phyloP scores from a whole-genome alignment of 2,329 filamentous ascomycete genomes.

The Dryadomyces quercivorus region DNA sequence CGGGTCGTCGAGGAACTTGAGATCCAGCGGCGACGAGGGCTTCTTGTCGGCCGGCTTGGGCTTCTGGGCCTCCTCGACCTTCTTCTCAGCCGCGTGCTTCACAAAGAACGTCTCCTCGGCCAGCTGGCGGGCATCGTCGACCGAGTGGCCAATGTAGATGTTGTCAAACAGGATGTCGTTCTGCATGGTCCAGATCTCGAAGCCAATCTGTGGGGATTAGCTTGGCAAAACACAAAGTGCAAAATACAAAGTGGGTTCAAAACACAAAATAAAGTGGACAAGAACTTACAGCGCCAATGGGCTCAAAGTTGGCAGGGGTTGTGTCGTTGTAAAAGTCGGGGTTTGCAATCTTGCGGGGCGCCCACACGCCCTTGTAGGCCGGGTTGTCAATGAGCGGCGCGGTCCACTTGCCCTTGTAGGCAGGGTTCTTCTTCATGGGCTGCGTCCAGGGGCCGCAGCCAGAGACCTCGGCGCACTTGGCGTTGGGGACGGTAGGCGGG shows the following conservation, averaged over 20 bases:
- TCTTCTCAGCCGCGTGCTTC: conserved; percentile 76
- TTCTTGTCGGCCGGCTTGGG: conserved; percentile 59
- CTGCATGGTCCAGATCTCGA: conserved; percentile 99
- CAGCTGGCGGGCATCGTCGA: conserved; percentile 83
- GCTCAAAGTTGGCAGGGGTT: conserved; percentile 90
- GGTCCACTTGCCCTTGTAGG: conserved; percentile 98
- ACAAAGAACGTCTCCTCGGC: conserved; percentile 79
- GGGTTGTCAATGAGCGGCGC: conserved; percentile 93
- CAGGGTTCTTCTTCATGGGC: conserved; percentile 88
- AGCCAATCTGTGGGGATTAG: conserved; percentile 59
- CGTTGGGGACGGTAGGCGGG: conserved; percentile 80
- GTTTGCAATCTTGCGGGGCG: conserved; percentile 92
- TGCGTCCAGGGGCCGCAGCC: conserved; percentile 89
- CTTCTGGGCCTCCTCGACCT: conserved; percentile 64
- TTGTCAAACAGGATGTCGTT: conserved; percentile 98
- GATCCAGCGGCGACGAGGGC: conserved; percentile 59
- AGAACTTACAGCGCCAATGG: conserved; percentile 84
- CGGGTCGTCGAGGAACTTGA: conserved; percentile 86
- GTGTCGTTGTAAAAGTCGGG: conserved; percentile 96
- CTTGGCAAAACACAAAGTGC: too few species aligned
- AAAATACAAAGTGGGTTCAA: conserved; percentile 2
- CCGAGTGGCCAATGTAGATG: conserved; percentile 98
- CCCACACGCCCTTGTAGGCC: conserved; percentile 92
- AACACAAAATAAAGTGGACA: too few species aligned
- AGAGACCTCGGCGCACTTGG: conserved; percentile 86